Percentiles rank a stretch among this genome's conserved stretches.
Conservation (phyloP, 1,284 basidiomycete genomes). For the Grifola frondosa region DNA sequence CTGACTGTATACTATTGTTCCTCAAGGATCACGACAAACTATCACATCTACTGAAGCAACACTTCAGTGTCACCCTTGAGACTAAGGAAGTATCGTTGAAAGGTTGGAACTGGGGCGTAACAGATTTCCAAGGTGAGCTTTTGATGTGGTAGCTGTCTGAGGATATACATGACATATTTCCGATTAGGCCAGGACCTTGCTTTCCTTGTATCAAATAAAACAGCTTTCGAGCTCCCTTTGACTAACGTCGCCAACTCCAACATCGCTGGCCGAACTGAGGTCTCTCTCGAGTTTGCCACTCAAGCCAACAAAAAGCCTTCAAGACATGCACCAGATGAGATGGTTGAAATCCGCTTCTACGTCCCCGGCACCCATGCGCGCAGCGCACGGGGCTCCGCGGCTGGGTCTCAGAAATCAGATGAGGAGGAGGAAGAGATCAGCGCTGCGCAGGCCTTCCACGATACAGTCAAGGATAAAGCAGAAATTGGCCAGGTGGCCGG, state of each 20-base stretch:
- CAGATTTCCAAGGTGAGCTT: constrained; percentile 84
- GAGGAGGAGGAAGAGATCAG: constrained; percentile 74
- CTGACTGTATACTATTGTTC: constrained; percentile 1
- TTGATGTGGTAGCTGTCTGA: background rate
- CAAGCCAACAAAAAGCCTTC: constrained; percentile 50
- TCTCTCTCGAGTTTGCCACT: constrained; percentile 90
- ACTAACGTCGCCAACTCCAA: constrained; percentile 93
- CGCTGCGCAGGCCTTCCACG: constrained; percentile 96
- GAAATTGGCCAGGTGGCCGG: constrained; percentile 93
- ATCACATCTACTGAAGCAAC: constrained; percentile 74
- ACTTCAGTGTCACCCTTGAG: constrained; percentile 86
- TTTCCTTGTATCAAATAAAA: constrained; percentile 89
- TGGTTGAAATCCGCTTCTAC: constrained; percentile 96
- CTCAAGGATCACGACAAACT: constrained; percentile 83
- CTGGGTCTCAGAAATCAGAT: constrained; percentile 73
- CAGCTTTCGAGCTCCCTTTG: constrained; percentile 91
- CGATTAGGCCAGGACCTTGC: constrained; percentile 80
- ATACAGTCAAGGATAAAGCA: constrained; percentile 94
- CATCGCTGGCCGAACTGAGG: constrained; percentile 96
- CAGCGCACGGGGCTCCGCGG: constrained; percentile 65
- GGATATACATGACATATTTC: background rate
- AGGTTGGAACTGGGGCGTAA: constrained; percentile 99
- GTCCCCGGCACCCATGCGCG: constrained; percentile 84
- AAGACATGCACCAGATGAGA: constrained; percentile 71
- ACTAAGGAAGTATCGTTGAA: constrained; percentile 86